These are phyloP conservation scores for Lagenaria siceraria DNA, from an alignment of 306 rosid species.

Conservation along the genomic window DNA sequence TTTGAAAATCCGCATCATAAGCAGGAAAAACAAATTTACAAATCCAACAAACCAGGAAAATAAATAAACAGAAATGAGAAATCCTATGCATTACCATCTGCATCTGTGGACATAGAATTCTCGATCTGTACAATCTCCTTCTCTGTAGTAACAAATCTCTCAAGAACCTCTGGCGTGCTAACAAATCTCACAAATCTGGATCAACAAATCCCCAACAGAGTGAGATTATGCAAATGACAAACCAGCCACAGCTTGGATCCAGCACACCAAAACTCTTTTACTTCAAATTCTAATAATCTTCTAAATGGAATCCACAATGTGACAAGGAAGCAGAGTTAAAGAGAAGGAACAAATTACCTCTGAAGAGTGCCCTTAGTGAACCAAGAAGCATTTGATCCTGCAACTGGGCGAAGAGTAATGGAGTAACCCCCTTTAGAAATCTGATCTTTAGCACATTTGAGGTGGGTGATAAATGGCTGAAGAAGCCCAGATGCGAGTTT, in stretches of 20 bases:
- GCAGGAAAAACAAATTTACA: neutral
- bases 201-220: slow-evolving; percentile 6
- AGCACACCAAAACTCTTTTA: neutral
- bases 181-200: slow-evolving; percentile 88
- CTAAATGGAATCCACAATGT: neutral
- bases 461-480: slow-evolving; percentile 72
- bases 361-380: slow-evolving; percentile 95
- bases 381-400: slow-evolving; percentile 47
- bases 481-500: slow-evolving; percentile 82
- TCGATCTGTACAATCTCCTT: slow-evolving; percentile 91
- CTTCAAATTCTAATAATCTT: neutral
- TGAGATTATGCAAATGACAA: neutral
- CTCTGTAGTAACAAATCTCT: slow-evolving; percentile 89
- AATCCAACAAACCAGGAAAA: neutral
- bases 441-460: slow-evolving; percentile 82
- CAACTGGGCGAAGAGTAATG: slow-evolving; percentile 53
- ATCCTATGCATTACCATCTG: slow-evolving; percentile 46
- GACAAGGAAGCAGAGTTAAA: neutral
- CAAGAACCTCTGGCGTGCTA: slow-evolving; percentile 84
- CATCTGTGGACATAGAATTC: slow-evolving; percentile 36
- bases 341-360: slow-evolving; percentile 31
- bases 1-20: neutral
- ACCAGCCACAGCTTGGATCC: neutral
- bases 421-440: slow-evolving; percentile 98
- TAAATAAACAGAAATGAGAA: neutral